phyloP scores from a whole-genome alignment of 768 basidiomycete genomes.

The Termitomyces sp. region DNA sequence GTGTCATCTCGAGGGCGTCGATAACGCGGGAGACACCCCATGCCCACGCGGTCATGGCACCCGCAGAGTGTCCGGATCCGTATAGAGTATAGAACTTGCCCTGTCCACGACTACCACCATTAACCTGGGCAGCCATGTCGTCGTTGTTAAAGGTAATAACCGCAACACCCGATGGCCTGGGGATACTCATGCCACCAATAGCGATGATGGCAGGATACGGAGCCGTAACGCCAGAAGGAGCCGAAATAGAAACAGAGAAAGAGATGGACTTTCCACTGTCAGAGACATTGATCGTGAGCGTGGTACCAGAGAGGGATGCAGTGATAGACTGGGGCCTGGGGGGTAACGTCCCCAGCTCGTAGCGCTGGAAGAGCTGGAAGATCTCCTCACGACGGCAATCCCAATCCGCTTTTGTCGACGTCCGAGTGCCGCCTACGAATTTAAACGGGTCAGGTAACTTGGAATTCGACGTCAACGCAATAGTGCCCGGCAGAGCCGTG shows the following conservation, averaged over 20 bases:
- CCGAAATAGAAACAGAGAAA: slow-evolving; percentile 41
- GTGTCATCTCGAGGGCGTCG: slow-evolving; percentile 49
- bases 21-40: slow-evolving; percentile 59
- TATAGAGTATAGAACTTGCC: slow-evolving; percentile 57
- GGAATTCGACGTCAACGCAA: slow-evolving; percentile 28
- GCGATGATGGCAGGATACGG: slow-evolving; percentile 52
- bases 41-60: slow-evolving; percentile 56
- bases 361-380: slow-evolving; percentile 40
- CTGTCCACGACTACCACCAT: slow-evolving; percentile 38
- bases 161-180: slow-evolving; percentile 31
- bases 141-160: slow-evolving; percentile 49
- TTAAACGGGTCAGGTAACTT: slow-evolving; percentile 52
- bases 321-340: slow-evolving; percentile 40
- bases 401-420: slow-evolving; percentile 41
- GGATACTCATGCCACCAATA: slow-evolving; percentile 38
- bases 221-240: slow-evolving; percentile 34
- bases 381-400: slow-evolving; percentile 47
- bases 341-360: slow-evolving; percentile 48
- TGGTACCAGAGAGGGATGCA: slow-evolving; percentile 35
- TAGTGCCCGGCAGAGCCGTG: slow-evolving; percentile 23
- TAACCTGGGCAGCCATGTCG: slow-evolving; percentile 46
- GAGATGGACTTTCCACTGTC: slow-evolving; percentile 42
- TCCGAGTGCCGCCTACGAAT: slow-evolving; percentile 38
- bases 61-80: slow-evolving; percentile 38
- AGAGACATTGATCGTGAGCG: slow-evolving; percentile 43